These are phyloP conservation scores for Chlorella vulgaris DNA, from an alignment of 139 green algal genomes.

Conservation along the genomic window DNA sequence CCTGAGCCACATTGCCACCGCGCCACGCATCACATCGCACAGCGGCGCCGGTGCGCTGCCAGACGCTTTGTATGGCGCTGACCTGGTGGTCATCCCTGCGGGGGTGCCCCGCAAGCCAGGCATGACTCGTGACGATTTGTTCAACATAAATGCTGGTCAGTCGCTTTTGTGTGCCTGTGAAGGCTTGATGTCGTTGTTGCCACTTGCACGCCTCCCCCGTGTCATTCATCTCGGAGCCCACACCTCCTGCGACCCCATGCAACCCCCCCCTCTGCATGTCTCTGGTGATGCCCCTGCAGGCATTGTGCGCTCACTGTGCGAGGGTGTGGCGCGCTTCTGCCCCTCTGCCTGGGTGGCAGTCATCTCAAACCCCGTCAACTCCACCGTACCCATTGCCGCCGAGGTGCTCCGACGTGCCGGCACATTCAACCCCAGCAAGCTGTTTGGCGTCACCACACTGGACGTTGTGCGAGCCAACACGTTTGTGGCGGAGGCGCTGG, in stretches of 20 bases:
- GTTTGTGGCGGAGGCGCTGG: slow-evolving; percentile 76
- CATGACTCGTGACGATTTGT: slow-evolving; percentile 99
- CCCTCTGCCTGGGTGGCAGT: slow-evolving; percentile 83
- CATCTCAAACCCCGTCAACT: slow-evolving; percentile 99
- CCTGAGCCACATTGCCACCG: slow-evolving; percentile 92
- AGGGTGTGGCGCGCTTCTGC: slow-evolving; percentile 77
- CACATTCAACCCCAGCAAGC: slow-evolving; percentile 83
- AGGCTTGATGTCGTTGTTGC: too few species aligned
- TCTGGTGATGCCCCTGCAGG: slow-evolving; percentile 57
- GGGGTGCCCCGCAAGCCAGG: slow-evolving; percentile 95
- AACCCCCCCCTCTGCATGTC: too few species aligned
- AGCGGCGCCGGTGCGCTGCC: slow-evolving; percentile 79
- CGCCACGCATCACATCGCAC: slow-evolving; percentile 77
- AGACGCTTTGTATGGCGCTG: slow-evolving; percentile 70
- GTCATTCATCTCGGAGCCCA: too few species aligned
- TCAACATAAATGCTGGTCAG: slow-evolving; percentile 94
- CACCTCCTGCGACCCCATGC: too few species aligned
- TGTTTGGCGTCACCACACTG: slow-evolving; percentile 97
- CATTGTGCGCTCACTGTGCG: slow-evolving; percentile 75
- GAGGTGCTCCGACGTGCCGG: slow-evolving; percentile 84
- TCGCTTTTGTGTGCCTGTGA: too few species aligned
- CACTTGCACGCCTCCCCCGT: too few species aligned
- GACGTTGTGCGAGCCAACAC: slow-evolving; percentile 93
- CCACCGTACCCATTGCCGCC: slow-evolving; percentile 97
- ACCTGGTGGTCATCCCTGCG: slow-evolving; percentile 96